Conservation (phyloP, 257 asterid species). For the Euphrasia confusa region DNA sequence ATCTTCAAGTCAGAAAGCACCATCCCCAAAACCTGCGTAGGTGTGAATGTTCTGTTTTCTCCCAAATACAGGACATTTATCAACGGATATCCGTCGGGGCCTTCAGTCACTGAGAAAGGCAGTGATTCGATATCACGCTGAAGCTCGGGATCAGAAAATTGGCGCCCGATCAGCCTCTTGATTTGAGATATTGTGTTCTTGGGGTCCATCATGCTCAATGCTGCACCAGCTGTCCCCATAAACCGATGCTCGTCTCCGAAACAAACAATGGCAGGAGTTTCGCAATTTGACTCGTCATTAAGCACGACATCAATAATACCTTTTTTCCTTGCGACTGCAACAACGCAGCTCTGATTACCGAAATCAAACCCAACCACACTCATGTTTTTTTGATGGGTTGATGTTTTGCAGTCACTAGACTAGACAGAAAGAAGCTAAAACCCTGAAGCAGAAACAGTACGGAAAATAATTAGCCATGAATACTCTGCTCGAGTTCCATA, state of each 20-base stretch:
- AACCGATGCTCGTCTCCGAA: conserved; percentile 91
- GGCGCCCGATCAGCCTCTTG: conserved; percentile 71
- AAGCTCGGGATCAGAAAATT: conserved; percentile 80
- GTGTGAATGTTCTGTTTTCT: conserved; percentile 68
- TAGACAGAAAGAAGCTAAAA: background rate
- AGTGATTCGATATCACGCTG: conserved; percentile 76
- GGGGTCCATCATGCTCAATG: conserved; percentile 88
- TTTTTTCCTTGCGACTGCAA: conserved; percentile 88
- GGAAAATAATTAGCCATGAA: no score
- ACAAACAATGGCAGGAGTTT: conserved; percentile 85
- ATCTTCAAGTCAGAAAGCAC: conserved; percentile 67
- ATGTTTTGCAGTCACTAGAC: conserved; percentile 13
- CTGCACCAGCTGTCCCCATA: conserved; percentile 95
- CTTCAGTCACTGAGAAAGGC: conserved; percentile 69
- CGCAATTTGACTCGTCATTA: conserved; percentile 84
- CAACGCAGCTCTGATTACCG: conserved; percentile 84
- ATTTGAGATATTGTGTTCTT: conserved; percentile 82
- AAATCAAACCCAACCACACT: conserved; percentile 95
- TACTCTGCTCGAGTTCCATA: no score
- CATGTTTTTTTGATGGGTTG: conserved; percentile 46
- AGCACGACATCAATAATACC: conserved; percentile 96
- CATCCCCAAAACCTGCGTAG: conserved; percentile 88
- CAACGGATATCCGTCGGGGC: conserved; percentile 84
- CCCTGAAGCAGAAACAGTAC: conserved; percentile 32
- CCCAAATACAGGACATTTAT: conserved; percentile 76